Evolutionary conservation across 257 asterid genomes (phyloP).

Genomic region (Orobanche coerulescens): DNA sequence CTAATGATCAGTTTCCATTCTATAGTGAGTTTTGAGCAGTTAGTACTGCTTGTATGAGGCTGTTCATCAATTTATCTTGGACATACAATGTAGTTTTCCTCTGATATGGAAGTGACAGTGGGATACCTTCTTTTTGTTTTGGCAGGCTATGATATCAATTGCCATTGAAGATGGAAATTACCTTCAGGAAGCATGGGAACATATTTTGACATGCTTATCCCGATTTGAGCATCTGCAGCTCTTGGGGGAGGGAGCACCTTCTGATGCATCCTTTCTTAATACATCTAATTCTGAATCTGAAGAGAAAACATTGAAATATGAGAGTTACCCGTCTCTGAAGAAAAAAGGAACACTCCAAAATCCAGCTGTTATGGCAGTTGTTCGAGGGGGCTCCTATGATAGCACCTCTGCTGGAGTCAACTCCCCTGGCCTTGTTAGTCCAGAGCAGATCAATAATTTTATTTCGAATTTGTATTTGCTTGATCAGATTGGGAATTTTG

Average conservation of each 20-base stretch:
- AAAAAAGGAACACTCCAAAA: conserved; percentile 86
- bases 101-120: conserved; percentile 4
- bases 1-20: conserved; percentile 8
- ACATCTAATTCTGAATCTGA: conserved; percentile 56
- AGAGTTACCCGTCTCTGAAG: conserved; percentile 63
- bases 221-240: conserved; percentile 98
- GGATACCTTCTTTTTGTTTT: conserved; percentile 19
- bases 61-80: conserved; percentile 14
- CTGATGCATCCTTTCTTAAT: conserved; percentile 81
- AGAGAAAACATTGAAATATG: conserved; percentile 41
- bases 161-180: conserved; percentile 95
- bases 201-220: conserved; percentile 90
- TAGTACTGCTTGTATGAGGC: conserved; percentile 8
- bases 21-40: conserved; percentile 14
- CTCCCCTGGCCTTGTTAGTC: conserved; percentile 68
- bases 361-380: conserved; percentile 94
- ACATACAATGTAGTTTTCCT: background rate
- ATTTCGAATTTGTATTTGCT: conserved; percentile 87
- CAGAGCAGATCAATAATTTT: conserved; percentile 84
- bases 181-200: conserved; percentile 99
- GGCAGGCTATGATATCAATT: conserved; percentile 85
- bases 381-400: conserved; percentile 97
- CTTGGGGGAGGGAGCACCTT: conserved; percentile 95
- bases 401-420: conserved; percentile 67
- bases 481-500: conserved; percentile 95